A percentile compares a stretch with the other conserved stretches of the same genome.
Conservation (phyloP, 2,329 filamentous ascomycete genomes). For the Phoma sp. region DNA sequence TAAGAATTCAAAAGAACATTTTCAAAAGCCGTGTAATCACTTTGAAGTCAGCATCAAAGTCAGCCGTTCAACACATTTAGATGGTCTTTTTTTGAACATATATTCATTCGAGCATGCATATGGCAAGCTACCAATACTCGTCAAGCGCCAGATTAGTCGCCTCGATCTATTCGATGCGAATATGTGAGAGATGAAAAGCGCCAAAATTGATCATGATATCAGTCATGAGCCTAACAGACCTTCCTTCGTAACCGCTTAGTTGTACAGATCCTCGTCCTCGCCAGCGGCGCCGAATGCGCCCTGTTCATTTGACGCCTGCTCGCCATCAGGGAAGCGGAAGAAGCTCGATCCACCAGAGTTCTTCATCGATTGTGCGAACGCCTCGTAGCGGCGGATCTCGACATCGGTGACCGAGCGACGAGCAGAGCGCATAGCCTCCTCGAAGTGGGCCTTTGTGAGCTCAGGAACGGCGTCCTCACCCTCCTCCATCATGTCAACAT, state of each 20-base stretch:
- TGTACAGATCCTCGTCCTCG: conserved; percentile 96
- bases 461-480: conserved; percentile 92
- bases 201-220: conserved; percentile 16
- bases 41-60: too few relatives aligned
- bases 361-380: conserved; percentile 99
- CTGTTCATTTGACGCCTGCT: conserved; percentile 55
- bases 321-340: conserved; percentile 84
- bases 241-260: conserved; percentile 62
- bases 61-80: not conserved
- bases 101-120: conserved; percentile 1
- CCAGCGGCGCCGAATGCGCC: conserved; percentile 79
- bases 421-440: conserved; percentile 96
- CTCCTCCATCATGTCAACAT: conserved; percentile 75
- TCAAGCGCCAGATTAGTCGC: conserved; percentile 21
- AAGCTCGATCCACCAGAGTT: conserved; percentile 92
- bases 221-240: conserved; percentile 24
- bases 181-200: conserved; percentile 20
- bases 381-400: conserved; percentile 97
- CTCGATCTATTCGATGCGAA: conserved; percentile 25
- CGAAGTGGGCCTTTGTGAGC: conserved; percentile 94
- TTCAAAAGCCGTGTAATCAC: too few relatives aligned
- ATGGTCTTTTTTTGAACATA: not conserved
- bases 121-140: conserved; percentile 4
- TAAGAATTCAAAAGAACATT: too few relatives aligned
- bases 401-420: conserved; percentile 94